These are phyloP conservation scores for Poronia punctata DNA, from an alignment of 495 filamentous ascomycete genomes.

Conservation along the genomic window DNA sequence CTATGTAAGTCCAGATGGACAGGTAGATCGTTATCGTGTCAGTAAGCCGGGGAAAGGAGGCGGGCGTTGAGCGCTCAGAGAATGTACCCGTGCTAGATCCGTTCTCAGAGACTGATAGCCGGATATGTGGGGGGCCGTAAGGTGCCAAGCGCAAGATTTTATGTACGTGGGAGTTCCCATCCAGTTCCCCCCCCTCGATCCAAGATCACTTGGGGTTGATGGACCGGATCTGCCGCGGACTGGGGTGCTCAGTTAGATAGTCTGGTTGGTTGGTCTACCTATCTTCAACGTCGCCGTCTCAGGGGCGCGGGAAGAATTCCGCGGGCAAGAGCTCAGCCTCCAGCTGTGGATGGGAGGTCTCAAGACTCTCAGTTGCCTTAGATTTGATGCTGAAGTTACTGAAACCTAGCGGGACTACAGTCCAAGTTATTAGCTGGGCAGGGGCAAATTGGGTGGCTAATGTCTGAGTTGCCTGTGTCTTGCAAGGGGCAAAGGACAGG, in stretches of 20 bases:
- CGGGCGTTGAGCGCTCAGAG: too few species aligned
- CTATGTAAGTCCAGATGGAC: too few species aligned
- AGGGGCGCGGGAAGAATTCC: slow-evolving; percentile 3
- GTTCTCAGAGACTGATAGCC: slow-evolving; percentile 3
- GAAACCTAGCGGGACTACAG: neutral
- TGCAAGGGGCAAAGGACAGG: slow-evolving; percentile 5
- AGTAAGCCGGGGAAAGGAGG: too few species aligned
- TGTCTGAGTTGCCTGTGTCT: too few species aligned
- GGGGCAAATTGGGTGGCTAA: slow-evolving; percentile 1
- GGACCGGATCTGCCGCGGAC: slow-evolving; percentile 5
- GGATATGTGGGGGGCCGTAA: slow-evolving; percentile 4
- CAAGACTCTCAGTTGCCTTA: neutral
- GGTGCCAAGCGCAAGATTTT: slow-evolving; percentile 7
- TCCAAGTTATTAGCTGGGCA: neutral
- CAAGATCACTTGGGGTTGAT: slow-evolving; percentile 8
- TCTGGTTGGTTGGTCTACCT: neutral
- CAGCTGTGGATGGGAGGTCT: neutral
- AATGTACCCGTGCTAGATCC: neutral
- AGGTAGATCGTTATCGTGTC: too few species aligned
- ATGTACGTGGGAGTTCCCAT: too few species aligned
- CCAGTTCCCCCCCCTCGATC: slow-evolving; percentile 6
- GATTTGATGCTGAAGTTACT: too few species aligned
- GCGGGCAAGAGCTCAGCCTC: neutral
- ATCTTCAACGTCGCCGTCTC: neutral
- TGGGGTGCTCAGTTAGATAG: slow-evolving; percentile 1